Evolutionary conservation across 2,329 filamentous ascomycete genomes (phyloP).

Genomic region (Cadophora sp.): DNA sequence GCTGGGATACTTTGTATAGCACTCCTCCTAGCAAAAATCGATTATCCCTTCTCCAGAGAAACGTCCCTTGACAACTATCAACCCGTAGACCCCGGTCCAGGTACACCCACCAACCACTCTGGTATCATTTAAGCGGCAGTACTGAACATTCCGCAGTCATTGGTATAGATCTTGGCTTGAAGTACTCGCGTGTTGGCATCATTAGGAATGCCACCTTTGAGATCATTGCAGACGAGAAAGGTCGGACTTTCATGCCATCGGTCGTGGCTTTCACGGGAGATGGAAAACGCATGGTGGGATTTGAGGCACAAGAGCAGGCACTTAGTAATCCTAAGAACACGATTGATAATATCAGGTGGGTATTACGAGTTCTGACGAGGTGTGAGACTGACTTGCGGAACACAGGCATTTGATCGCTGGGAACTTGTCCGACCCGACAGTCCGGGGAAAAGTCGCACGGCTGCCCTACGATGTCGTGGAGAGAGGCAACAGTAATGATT

Average conservation of each 20-base stretch:
- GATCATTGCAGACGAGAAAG: constrained; percentile 28
- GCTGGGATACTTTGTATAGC: neutral
- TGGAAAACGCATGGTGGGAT: constrained; percentile 22
- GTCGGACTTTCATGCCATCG: constrained; percentile 21
- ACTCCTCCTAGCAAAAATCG: neutral
- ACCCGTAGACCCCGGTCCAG: neutral
- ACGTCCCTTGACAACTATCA: neutral
- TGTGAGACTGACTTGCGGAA: neutral
- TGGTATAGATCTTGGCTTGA: constrained; percentile 12
- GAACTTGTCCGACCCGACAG: constrained; percentile 13
- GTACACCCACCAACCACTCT: neutral
- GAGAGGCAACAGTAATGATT: neutral
- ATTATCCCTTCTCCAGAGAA: neutral
- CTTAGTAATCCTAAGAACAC: constrained; percentile 27
- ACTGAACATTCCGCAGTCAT: neutral
- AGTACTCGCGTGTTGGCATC: constrained; percentile 6
- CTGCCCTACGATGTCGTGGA: constrained; percentile 21
- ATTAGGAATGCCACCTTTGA: constrained; percentile 6
- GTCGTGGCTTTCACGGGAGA: constrained; percentile 27
- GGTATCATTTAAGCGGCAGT: neutral
- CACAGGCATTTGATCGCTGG: constrained; percentile 18
- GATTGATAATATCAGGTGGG: constrained; percentile 23
- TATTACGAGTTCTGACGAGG: no score
- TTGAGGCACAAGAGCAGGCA: constrained; percentile 26
- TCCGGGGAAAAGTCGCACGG: constrained; percentile 2